Percentiles rank a stretch among this genome's conserved stretches.
Evolutionary conservation across 2,329 filamentous ascomycete species (phyloP).

Genomic region (Hypoxylon sp.): DNA sequence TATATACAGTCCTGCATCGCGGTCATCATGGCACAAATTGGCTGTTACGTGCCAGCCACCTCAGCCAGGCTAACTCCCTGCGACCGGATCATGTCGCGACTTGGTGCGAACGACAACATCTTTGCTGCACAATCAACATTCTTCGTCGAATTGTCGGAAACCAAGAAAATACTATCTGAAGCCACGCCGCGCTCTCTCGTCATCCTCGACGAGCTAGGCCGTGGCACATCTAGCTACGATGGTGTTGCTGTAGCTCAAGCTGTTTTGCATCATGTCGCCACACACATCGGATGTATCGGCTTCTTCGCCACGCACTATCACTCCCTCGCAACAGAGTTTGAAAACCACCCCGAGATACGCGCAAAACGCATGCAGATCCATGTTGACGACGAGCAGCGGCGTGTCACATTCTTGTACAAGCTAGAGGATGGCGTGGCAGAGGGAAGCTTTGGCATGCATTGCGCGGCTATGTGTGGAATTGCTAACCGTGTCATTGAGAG

Average conservation of each 20-base stretch:
- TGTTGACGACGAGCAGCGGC: conserved; percentile 85
- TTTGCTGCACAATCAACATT: conserved; percentile 98
- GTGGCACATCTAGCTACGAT: conserved; percentile 95
- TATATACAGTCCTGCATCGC: conserved; percentile 83
- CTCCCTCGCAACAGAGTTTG: conserved; percentile 91
- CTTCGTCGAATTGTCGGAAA: conserved; percentile 97
- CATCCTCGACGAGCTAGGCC: conserved; percentile 95
- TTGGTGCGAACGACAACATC: conserved; percentile 98
- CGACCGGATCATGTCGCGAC: conserved; percentile 97
- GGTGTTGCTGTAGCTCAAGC: conserved; percentile 97
- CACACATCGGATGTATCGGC: conserved; percentile 91
- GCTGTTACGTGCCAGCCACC: conserved; percentile 88
- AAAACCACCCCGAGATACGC: conserved; percentile 87
- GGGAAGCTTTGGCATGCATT: conserved; percentile 99
- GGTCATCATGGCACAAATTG: conserved; percentile 97
- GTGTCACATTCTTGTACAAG: conserved; percentile 97
- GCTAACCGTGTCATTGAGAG: conserved; percentile 83
- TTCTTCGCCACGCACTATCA: conserved; percentile 99
- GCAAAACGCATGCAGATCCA: conserved; percentile 94
- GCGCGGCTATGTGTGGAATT: conserved; percentile 98
- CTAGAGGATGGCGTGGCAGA: conserved; percentile 94
- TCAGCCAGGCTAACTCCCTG: conserved; percentile 89
- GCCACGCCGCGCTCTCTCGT: conserved; percentile 94
- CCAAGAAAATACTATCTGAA: conserved; percentile 96
- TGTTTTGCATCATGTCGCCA: conserved; percentile 95